Evolutionary conservation across 2,329 filamentous ascomycete genomes (phyloP).

Genomic region (Coniochaeta ligniaria): DNA sequence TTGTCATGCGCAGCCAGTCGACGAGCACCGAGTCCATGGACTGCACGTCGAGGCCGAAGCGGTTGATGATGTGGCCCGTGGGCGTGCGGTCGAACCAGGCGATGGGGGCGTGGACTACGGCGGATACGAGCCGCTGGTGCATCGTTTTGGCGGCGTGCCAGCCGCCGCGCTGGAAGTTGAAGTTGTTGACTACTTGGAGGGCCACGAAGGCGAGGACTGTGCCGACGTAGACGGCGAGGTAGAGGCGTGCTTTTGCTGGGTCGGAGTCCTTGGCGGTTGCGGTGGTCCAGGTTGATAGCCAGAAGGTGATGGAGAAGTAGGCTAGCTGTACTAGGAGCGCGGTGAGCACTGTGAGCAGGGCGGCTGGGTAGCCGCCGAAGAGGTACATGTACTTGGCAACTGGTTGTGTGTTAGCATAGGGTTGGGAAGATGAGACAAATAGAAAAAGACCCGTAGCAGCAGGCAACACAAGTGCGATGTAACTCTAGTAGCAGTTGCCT

Average conservation of each 20-base stretch:
- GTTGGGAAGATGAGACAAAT: too few relatives aligned
- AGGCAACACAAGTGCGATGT: too few relatives aligned
- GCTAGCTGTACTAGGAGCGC: conserved; percentile 14
- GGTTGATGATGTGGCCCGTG: conserved; percentile 85
- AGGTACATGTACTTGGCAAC: conserved; percentile 13
- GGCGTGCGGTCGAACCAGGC: conserved; percentile 92
- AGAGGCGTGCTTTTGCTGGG: too few relatives aligned
- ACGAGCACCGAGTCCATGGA: conserved; percentile 67
- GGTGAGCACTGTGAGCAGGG: conserved; percentile 8
- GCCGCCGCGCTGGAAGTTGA: background rate
- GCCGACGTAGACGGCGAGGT: background rate
- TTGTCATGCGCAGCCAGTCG: background rate
- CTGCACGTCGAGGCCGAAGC: conserved; percentile 73
- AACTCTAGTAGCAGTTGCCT: too few relatives aligned
- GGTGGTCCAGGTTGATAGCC: conserved; percentile 13
- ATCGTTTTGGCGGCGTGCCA: conserved; percentile 59
- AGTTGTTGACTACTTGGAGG: conserved; percentile 10
- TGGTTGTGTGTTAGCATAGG: too few relatives aligned
- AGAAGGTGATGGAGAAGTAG: conserved; percentile 13
- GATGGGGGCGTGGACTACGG: conserved; percentile 78
- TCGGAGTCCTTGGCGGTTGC: background rate
- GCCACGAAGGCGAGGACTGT: conserved; percentile 2
- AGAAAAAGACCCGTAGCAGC: too few relatives aligned
- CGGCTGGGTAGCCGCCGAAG: conserved; percentile 11
- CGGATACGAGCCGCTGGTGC: conserved; percentile 65